Evolutionary conservation across 108 stramenopile species (phyloP).

Genomic region (Stephanodiscus minutulus): DNA sequence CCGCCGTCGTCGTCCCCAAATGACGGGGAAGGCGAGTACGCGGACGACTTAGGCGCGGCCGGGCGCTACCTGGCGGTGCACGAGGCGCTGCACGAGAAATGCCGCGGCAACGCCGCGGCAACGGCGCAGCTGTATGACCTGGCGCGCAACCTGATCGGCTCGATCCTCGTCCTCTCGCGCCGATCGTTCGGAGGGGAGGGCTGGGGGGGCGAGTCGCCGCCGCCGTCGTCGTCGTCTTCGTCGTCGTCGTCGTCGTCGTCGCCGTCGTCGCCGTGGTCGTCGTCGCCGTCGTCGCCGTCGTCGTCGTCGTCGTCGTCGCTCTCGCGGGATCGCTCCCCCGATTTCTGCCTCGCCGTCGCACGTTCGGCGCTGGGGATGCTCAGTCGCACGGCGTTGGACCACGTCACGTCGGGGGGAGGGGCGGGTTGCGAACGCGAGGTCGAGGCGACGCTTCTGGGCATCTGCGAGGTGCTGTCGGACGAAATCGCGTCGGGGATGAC

Average conservation of each 20-base stretch:
- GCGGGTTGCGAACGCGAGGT: conserved; percentile 40
- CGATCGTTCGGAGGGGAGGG: background rate
- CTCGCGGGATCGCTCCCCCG: background rate
- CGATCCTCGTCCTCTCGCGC: conserved; percentile 11
- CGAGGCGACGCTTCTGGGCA: conserved; percentile 40
- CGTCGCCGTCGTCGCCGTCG: background rate
- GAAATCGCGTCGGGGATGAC: conserved; percentile 16
- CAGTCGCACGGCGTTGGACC: conserved; percentile 29
- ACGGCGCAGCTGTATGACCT: conserved; percentile 35
- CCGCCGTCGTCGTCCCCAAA: too few relatives aligned
- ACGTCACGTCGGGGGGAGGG: conserved; percentile 25
- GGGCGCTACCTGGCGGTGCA: conserved; percentile 34
- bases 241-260: background rate
- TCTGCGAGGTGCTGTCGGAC: conserved; percentile 19
- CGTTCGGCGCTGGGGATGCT: conserved; percentile 9
- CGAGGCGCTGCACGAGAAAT: conserved; percentile 29
- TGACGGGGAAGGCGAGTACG: background rate
- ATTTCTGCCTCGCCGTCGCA: conserved; percentile 39
- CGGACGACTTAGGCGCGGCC: background rate
- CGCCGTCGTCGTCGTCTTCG: too few relatives aligned
- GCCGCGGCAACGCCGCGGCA: conserved; percentile 13
- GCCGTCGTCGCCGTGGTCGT: background rate
- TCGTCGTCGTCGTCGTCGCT: background rate
- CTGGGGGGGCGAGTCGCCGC: background rate
- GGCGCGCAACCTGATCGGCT: conserved; percentile 37